These are phyloP conservation scores for Mortierella sp. DNA, from an alignment of 371 early-diverging fungal species.

Conservation along the genomic window DNA sequence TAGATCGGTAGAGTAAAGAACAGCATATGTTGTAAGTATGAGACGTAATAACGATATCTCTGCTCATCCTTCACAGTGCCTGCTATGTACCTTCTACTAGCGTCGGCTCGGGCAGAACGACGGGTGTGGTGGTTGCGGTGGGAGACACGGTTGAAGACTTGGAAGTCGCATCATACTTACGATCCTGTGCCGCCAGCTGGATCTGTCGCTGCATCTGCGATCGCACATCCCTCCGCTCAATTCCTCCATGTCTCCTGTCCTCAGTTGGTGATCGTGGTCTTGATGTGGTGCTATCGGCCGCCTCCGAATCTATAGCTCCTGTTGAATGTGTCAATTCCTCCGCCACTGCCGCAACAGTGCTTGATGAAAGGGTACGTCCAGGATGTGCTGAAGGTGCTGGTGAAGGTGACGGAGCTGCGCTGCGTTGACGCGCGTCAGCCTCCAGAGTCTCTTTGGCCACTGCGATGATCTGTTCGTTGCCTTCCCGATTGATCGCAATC, in stretches of 20 bases:
- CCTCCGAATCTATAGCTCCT: neutral
- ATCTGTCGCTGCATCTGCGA: conserved; percentile 42
- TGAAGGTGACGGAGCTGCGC: conserved; percentile 46
- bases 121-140: neutral
- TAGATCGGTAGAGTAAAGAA: neutral
- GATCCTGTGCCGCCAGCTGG: conserved; percentile 42
- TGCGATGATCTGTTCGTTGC: conserved; percentile 27
- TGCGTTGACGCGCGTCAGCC: conserved; percentile 39
- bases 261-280: conserved; percentile 19
- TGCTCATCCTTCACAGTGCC: neutral
- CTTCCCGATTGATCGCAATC: conserved; percentile 12
- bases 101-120: neutral
- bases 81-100: conserved; percentile 7
- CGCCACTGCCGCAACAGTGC: neutral
- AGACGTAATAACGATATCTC: neutral
- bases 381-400: conserved; percentile 23
- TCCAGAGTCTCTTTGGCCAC: conserved; percentile 31
- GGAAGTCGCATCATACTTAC: conserved; percentile 17
- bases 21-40: neutral
- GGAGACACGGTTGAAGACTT: conserved; percentile 5
- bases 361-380: conserved; percentile 2
- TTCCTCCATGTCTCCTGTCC: conserved; percentile 15
- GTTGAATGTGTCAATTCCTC: neutral
- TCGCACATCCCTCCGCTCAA: conserved; percentile 30
- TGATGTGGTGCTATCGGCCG: neutral